Evolutionary conservation across 1,284 basidiomycete genomes (phyloP).

Genomic region (Melampsora larici-populina): DNA sequence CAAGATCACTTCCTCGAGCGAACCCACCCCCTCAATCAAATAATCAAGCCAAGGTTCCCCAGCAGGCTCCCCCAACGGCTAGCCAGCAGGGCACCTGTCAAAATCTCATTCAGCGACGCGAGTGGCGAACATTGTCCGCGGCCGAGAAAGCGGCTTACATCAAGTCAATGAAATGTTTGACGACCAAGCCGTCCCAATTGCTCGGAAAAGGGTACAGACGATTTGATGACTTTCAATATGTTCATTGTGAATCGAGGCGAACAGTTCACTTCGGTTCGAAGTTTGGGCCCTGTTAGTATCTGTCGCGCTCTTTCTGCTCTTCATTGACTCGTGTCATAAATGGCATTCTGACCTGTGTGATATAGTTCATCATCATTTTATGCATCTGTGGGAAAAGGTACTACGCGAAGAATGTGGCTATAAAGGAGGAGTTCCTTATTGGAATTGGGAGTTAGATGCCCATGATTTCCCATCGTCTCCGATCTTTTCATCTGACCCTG

Average conservation of each 20-base stretch:
- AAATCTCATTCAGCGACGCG: conserved; percentile 55
- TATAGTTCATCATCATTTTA: conserved; percentile 26
- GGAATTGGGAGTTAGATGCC: conserved; percentile 31
- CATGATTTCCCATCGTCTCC: conserved; percentile 17
- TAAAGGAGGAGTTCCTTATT: conserved; percentile 21
- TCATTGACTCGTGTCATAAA: not conserved
- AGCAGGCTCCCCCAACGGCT: too few species aligned
- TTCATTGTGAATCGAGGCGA: conserved; percentile 12
- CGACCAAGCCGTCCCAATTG: conserved; percentile 18
- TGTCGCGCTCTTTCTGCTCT: too few species aligned
- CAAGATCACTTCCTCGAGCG: too few species aligned
- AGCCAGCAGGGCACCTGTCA: conserved; percentile 59
- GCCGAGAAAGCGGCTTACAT: conserved; percentile 49
- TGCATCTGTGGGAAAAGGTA: not conserved
- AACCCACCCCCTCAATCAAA: conserved; percentile 48
- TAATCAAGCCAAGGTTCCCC: conserved; percentile 58
- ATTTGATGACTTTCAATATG: conserved; percentile 36
- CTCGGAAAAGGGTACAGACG: conserved; percentile 14
- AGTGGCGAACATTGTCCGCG: conserved; percentile 49
- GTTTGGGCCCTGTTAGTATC: conserved; percentile 25
- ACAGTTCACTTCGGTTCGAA: not conserved
- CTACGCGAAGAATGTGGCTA: conserved; percentile 16
- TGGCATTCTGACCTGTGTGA: too few species aligned
- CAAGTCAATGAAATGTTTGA: conserved; percentile 47
- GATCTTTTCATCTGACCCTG: conserved; percentile 28